A percentile compares a stretch with the other conserved stretches of the same genome.
These are phyloP conservation scores for Radiomyces spectabilis DNA, from an alignment of 192 early-diverging fungal genomes.

Conservation along the genomic window DNA sequence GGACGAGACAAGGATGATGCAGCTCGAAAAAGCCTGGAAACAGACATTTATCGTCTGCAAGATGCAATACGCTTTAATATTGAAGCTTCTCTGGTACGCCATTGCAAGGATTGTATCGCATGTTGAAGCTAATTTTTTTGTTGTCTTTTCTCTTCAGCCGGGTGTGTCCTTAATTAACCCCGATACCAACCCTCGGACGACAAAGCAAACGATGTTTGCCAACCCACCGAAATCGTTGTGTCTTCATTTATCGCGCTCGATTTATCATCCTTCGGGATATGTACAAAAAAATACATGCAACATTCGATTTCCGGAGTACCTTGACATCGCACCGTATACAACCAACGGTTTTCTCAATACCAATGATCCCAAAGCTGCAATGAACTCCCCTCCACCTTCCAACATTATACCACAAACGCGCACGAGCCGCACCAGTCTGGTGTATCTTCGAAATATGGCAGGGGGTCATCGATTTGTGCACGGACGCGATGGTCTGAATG, in stretches of 20 bases:
- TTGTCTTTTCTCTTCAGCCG: conserved; percentile 8
- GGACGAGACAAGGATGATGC: too few relatives aligned
- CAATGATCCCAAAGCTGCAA: conserved; percentile 8
- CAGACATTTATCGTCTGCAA: conserved; percentile 31
- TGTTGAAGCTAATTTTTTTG: background rate
- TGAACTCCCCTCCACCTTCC: conserved; percentile 10
- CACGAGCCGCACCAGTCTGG: conserved; percentile 19
- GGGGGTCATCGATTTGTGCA: background rate
- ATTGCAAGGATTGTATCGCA: background rate
- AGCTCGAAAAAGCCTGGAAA: conserved; percentile 14
- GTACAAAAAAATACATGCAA: conserved; percentile 72
- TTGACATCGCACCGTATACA: conserved; percentile 74
- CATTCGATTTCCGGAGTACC: conserved; percentile 58
- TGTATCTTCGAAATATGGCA: conserved; percentile 27
- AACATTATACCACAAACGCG: conserved; percentile 1
- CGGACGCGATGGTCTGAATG: conserved; percentile 5
- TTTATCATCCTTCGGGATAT: conserved; percentile 62
- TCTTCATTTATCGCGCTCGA: conserved; percentile 81
- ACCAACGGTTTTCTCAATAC: conserved; percentile 52
- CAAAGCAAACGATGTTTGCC: conserved; percentile 82
- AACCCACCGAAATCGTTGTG: conserved; percentile 73
- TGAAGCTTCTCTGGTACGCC: conserved; percentile 42
- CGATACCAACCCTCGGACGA: conserved; percentile 31
- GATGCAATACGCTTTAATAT: conserved; percentile 30
- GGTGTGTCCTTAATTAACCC: conserved; percentile 24